phyloP scores from a whole-genome alignment of 1,284 basidiomycete genomes.

The Anthracocystis setariae region DNA sequence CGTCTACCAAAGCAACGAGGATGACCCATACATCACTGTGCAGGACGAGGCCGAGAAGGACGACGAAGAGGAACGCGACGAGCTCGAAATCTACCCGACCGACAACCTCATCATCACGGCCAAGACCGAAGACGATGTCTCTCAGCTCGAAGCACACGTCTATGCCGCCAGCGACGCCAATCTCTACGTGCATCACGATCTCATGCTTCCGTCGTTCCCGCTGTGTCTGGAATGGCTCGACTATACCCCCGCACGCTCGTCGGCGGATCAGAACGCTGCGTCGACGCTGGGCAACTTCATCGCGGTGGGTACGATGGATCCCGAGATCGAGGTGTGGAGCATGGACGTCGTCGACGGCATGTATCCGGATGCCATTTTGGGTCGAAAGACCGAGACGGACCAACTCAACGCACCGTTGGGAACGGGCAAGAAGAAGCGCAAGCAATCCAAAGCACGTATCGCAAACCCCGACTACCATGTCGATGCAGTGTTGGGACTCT shows the following conservation, averaged over 20 bases:
- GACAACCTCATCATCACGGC: constrained; percentile 93
- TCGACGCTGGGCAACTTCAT: constrained; percentile 83
- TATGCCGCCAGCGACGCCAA: constrained; percentile 70
- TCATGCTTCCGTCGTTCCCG: constrained; percentile 96
- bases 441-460: constrained; percentile 80
- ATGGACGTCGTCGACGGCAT: constrained; percentile 92
- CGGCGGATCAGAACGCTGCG: constrained; percentile 61
- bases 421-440: constrained; percentile 74
- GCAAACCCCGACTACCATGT: constrained; percentile 82
- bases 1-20: constrained; percentile 88
- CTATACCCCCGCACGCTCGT: constrained; percentile 75
- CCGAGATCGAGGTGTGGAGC: constrained; percentile 98
- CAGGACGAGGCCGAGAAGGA: constrained; percentile 78
- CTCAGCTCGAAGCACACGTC: constrained; percentile 79
- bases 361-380: constrained; percentile 91
- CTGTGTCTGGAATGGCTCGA: constrained; percentile 99
- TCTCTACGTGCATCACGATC: constrained; percentile 95
- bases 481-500: constrained; percentile 88
- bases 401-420: constrained; percentile 54
- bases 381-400: constrained; percentile 74
- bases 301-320: constrained; percentile 95
- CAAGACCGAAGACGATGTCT: constrained; percentile 96
- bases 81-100: constrained; percentile 86
- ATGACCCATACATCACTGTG: constrained; percentile 96
- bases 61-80: constrained; percentile 82